Percentiles rank a stretch among this genome's conserved stretches.
Evolutionary conservation across 2,329 filamentous ascomycete species (phyloP).

Genomic region (Aspergillus ochraceus): DNA sequence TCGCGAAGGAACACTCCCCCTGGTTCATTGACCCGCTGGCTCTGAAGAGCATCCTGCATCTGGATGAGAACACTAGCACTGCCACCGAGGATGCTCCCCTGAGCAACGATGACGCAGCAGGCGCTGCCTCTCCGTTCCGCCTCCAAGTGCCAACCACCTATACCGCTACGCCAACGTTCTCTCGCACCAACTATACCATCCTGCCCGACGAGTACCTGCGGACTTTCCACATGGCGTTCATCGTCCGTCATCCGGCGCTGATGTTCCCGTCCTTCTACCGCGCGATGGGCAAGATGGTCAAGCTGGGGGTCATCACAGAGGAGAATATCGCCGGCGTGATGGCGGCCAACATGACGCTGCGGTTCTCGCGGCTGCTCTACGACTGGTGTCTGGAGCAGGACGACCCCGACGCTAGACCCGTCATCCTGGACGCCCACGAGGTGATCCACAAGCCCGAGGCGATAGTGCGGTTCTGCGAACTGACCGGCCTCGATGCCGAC

Average conservation of each 20-base stretch:
- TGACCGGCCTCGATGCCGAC: slow-evolving; percentile 34
- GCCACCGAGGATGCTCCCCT: slow-evolving; percentile 1
- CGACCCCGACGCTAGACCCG: slow-evolving; percentile 20
- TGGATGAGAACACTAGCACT: slow-evolving; percentile 7
- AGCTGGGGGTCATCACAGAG: slow-evolving; percentile 14
- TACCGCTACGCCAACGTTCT: slow-evolving; percentile 19
- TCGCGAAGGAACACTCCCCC: slow-evolving; percentile 40
- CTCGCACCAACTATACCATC: slow-evolving; percentile 33
- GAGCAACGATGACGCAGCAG: neutral
- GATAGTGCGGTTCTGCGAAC: slow-evolving; percentile 28
- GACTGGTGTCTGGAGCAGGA: slow-evolving; percentile 34
- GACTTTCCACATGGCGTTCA: slow-evolving; percentile 34
- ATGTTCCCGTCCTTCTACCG: slow-evolving; percentile 41
- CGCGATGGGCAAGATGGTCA: slow-evolving; percentile 22
- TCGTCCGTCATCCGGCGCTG: slow-evolving; percentile 43
- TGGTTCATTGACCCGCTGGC: slow-evolving; percentile 25
- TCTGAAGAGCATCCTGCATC: slow-evolving; percentile 11
- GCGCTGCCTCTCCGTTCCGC: slow-evolving; percentile 16
- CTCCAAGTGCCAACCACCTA: slow-evolving; percentile 17
- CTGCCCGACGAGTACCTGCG: slow-evolving; percentile 38
- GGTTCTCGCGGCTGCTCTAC: slow-evolving; percentile 35
- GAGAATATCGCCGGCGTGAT: slow-evolving; percentile 17
- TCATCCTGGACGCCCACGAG: slow-evolving; percentile 42
- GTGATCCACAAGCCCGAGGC: slow-evolving; percentile 35
- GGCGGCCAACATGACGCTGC: slow-evolving; percentile 27